Conservation (phyloP, 2,329 filamentous ascomycete species). For the Macrophomina phaseolina region DNA sequence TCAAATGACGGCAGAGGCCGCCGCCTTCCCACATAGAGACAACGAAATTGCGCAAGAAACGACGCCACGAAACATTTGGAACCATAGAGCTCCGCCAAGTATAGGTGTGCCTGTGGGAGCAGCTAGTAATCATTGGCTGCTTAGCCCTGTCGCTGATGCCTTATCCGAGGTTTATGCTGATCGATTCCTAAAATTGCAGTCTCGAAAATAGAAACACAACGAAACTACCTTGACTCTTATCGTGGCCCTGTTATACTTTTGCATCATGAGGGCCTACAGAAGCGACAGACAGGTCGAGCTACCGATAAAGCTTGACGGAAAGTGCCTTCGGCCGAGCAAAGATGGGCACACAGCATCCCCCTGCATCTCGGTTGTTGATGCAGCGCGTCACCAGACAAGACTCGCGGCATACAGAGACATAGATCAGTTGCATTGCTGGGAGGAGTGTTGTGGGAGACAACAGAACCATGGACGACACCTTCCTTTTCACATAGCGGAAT, state of each 20-base stretch:
- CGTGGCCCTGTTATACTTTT: slow-evolving; percentile 4
- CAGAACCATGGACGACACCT: neutral
- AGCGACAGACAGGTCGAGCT: neutral
- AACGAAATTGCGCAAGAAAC: slow-evolving; percentile 23
- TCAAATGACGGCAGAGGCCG: neutral
- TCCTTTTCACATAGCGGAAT: neutral
- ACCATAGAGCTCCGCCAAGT: neutral
- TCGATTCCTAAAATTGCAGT: slow-evolving; percentile 16
- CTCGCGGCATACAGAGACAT: neutral
- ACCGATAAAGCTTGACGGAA: slow-evolving; percentile 14
- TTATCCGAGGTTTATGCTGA: slow-evolving; percentile 8
- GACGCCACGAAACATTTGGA: neutral
- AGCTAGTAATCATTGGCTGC: neutral
- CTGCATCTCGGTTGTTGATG: slow-evolving; percentile 20
- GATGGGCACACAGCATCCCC: slow-evolving; percentile 10
- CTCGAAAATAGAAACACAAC: slow-evolving; percentile 12
- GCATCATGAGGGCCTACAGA: neutral
- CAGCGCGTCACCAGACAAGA: slow-evolving; percentile 12
- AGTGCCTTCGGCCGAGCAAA: slow-evolving; percentile 18
- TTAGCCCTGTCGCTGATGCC: slow-evolving; percentile 3
- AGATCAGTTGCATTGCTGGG: neutral
- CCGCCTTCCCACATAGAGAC: neutral
- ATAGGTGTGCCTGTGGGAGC: neutral
- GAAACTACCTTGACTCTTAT: neutral
- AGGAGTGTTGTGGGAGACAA: neutral